Percentiles rank a stretch among this genome's conserved stretches.
Conservation (phyloP, 139 green algal genomes). For the Picochlorum sp. region DNA sequence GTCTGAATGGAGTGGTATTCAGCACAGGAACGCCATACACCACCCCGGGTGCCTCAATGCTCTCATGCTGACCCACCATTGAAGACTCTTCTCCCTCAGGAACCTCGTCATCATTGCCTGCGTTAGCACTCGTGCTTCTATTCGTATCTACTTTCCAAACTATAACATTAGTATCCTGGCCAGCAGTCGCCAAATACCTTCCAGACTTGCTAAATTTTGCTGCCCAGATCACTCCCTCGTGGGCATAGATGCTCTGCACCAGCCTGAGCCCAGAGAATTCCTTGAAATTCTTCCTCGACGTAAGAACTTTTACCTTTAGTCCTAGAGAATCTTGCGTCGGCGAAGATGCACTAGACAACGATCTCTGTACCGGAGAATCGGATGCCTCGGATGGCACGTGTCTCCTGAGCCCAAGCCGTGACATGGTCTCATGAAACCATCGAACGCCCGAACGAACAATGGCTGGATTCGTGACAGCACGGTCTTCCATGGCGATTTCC, state of each 20-base stretch:
- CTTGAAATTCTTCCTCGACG: conserved; percentile 50
- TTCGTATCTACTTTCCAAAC: conserved; percentile 57
- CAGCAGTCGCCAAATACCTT: conserved; percentile 69
- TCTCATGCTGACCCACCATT: neutral
- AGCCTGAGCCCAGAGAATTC: conserved; percentile 55
- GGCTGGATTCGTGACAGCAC: neutral
- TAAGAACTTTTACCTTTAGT: conserved; percentile 42
- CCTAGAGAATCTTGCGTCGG: conserved; percentile 14
- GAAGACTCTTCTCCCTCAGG: neutral
- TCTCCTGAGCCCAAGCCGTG: neutral
- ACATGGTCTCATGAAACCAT: neutral
- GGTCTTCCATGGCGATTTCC: neutral
- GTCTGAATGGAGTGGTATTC: conserved; percentile 10
- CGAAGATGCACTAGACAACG: neutral
- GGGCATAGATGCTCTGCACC: conserved; percentile 44
- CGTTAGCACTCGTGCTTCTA: neutral
- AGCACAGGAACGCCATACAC: conserved; percentile 19
- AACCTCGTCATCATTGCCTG: neutral
- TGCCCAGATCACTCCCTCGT: conserved; percentile 64
- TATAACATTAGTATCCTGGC: conserved; percentile 69
- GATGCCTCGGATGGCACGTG: neutral
- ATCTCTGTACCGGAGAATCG: neutral
- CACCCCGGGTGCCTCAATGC: neutral
- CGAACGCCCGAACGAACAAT: neutral
- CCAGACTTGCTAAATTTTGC: conserved; percentile 62